Conservation (phyloP, 768 basidiomycete genomes). For the Glaciozyma martinii region DNA sequence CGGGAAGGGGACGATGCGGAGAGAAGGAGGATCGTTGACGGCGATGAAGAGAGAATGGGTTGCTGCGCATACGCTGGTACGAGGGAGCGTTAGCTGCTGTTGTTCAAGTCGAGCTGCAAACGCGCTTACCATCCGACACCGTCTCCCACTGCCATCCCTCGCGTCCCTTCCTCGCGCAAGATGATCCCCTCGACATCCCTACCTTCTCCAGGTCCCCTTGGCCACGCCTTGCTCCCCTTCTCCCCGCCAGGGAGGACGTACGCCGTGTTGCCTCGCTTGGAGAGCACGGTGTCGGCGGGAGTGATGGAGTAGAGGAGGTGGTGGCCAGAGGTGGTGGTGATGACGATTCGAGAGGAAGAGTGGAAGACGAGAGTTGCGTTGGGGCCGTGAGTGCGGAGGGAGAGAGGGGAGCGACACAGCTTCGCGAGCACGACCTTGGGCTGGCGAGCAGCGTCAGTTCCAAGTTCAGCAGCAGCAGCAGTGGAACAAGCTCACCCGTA, state of each 20-base stretch:
- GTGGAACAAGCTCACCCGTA: constrained; percentile 1
- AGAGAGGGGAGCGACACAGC: constrained; percentile 19
- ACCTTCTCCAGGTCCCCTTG: constrained; percentile 23
- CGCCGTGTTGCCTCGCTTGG: not conserved
- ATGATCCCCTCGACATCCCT: constrained; percentile 11
- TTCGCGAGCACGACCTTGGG: constrained; percentile 32
- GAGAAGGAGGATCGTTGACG: constrained; percentile 18
- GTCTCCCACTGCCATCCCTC: constrained; percentile 20
- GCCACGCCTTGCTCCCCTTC: constrained; percentile 13
- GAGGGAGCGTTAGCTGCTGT: not conserved
- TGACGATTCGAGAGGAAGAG: constrained; percentile 10
- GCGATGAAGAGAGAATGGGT: constrained; percentile 14
- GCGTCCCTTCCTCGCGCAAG: constrained; percentile 10
- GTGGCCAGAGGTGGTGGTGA: constrained; percentile 21
- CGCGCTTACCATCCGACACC: constrained; percentile 21
- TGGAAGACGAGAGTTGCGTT: constrained; percentile 19
- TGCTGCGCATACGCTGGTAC: constrained; percentile 19
- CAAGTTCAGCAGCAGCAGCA: not conserved
- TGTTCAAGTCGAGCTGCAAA: not conserved
- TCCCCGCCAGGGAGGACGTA: constrained; percentile 26
- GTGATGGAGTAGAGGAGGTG: constrained; percentile 23
- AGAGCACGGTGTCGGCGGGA: not conserved
- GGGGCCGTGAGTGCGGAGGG: constrained; percentile 24
- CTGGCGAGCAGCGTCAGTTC: not conserved
- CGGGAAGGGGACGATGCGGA: constrained; percentile 28